A percentile compares a stretch with the other conserved stretches of the same genome.
phyloP scores from a whole-genome alignment of 805 yeast species.

The Ogataea populi-albae region DNA sequence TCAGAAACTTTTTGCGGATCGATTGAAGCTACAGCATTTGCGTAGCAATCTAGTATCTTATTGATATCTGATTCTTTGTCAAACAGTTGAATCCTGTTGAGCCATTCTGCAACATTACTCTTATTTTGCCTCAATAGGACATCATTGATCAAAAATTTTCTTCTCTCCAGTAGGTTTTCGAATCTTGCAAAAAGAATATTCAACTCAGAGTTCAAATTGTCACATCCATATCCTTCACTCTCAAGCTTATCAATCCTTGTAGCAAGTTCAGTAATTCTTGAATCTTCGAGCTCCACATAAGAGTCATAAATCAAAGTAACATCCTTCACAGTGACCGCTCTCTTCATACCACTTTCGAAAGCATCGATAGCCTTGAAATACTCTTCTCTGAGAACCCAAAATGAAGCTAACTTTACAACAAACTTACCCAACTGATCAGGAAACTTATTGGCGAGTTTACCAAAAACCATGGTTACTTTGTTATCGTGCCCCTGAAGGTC shows the following conservation, averaged over 20 bases:
- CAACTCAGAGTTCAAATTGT: conserved; percentile 31
- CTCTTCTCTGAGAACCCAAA: conserved; percentile 39
- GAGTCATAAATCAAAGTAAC: conserved; percentile 64
- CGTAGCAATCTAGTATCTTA: conserved; percentile 54
- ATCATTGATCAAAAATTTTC: conserved; percentile 63
- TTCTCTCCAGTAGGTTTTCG: conserved; percentile 52
- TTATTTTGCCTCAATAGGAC: conserved; percentile 60
- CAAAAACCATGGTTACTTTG: conserved; percentile 25
- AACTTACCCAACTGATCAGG: conserved; percentile 60
- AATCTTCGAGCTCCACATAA: conserved; percentile 59
- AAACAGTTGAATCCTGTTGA: conserved; percentile 51
- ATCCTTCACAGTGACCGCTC: conserved; percentile 52
- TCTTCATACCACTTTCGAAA: conserved; percentile 47
- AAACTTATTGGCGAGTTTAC: conserved; percentile 39
- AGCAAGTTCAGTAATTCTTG: conserved; percentile 35
- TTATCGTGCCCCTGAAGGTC: conserved; percentile 3
- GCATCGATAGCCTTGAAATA: conserved; percentile 38
- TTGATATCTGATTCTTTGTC: conserved; percentile 36
- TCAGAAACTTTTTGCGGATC: conserved; percentile 53
- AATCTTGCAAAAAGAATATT: conserved; percentile 46
- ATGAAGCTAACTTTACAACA: conserved; percentile 46
- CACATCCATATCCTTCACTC: conserved; percentile 16
- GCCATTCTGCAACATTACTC: conserved; percentile 67
- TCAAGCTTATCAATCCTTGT: conserved; percentile 20
- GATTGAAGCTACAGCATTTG: conserved; percentile 62